Conservation (phyloP, 2,329 filamentous ascomycete genomes). For the Trichoderma oligosporum region DNA sequence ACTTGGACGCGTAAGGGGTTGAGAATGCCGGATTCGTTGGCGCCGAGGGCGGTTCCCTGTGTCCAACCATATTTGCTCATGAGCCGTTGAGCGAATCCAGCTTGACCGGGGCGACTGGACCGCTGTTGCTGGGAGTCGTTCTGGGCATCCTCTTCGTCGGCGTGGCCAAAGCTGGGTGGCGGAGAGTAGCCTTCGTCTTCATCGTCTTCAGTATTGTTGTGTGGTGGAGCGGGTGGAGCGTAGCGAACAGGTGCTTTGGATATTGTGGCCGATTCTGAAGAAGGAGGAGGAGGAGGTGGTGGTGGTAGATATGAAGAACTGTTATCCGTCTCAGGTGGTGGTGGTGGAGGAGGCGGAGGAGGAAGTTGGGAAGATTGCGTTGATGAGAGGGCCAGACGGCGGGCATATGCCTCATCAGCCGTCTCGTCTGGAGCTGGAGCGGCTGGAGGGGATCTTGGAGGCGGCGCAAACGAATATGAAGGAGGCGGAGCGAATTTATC, state of each 20-base stretch:
- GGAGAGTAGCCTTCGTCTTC: conserved; percentile 42
- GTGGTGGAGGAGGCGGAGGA: conserved; percentile 31
- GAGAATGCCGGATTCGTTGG: conserved; percentile 74
- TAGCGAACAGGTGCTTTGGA: conserved; percentile 78
- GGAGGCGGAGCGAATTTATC: conserved; percentile 59
- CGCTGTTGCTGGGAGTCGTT: conserved; percentile 42
- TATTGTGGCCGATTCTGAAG: conserved; percentile 56
- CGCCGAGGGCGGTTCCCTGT: conserved; percentile 82
- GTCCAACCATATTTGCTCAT: conserved; percentile 95
- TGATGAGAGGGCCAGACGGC: conserved; percentile 56
- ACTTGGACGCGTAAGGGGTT: conserved; percentile 79
- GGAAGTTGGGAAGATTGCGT: conserved; percentile 34
- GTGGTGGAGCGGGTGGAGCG: conserved; percentile 32
- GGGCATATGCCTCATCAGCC: conserved; percentile 67
- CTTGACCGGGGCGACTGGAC: conserved; percentile 70
- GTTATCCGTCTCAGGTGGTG: conserved; percentile 16
- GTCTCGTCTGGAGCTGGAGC: conserved; percentile 54
- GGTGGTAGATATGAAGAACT: conserved; percentile 24
- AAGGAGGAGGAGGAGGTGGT: conserved; percentile 30
- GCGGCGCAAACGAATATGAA: conserved; percentile 55
- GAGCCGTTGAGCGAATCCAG: conserved; percentile 79
- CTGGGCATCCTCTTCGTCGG: conserved; percentile 34
- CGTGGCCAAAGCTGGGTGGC: conserved; percentile 47
- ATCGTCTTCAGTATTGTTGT: conserved; percentile 28
- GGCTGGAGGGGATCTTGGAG: conserved; percentile 47